Base-by-base conservation (phyloP, 345 rosid genomes). In the Hibiscus syriacus region DNA sequence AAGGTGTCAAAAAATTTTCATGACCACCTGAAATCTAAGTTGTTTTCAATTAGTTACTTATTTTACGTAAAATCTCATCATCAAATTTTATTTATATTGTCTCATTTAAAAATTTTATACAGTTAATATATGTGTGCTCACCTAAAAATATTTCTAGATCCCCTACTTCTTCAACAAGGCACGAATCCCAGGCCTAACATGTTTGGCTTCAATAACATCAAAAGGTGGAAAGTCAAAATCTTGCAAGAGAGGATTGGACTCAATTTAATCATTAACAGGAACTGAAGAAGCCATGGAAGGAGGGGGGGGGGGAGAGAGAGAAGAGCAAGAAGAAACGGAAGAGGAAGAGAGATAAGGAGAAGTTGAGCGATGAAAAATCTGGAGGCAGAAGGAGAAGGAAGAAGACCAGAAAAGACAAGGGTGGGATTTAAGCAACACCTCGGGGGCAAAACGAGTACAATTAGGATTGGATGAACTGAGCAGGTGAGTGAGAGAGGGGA, bases 141-240 rank as follows among this genome's bases (percentile, higher is more conserved):
- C n/a, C n/a, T n/a, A n/a, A n/a, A n/a, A n/a, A n/a, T n/a, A n/a
- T n/a, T n/a, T n/a, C n/a, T n/a, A n/a, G n/a, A n/a, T n/a, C n/a
- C n/a, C n/a, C n/a, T n/a, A n/a, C 13, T 85, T 76, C 25, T 80
- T 81, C 77, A 93, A 73, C 6, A 90, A 74, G 56, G 85, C 83
- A 34, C 88, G 96, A 67, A 90, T 70, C 62, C 92, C 96, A 1
- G 96, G 94, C 52, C 90, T 75, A 63, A 93, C 92, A 70, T 90
- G 97, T 13, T 74, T 53, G 70, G 94, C 82, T 55, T 86, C 75
- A 16, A 93, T 84, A n/a, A 69, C 68, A 73, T 87, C 83, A 54
- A 83, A 93, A 10, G 96, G 96, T 4, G 94, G 97, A 66, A 93
- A 88, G 3, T 83, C 86, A 5, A 87, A 93, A 68, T 85, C 84